Evolutionary conservation across 2,329 filamentous ascomycete species (phyloP), one percentile per base, ranked within the genome.

Genomic region (Phyllosticta citriasiana): DNA sequence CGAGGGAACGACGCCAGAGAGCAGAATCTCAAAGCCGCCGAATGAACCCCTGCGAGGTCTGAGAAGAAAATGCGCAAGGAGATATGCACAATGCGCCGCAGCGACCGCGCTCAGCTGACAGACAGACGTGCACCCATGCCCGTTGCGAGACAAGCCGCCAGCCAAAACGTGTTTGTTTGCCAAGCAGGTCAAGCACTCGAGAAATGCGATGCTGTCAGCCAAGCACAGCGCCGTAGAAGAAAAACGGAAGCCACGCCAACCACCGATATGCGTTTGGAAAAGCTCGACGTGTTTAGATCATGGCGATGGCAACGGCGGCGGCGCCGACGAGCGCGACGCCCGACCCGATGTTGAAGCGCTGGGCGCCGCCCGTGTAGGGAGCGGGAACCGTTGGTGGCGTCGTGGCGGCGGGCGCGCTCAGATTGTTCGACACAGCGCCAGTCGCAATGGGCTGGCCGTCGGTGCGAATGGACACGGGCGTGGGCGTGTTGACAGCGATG

Each of bases 361-460:
- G 12, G 26, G 60, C 55, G 12, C 24, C 54, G 12, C 60, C 60
- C 2, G 60, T 62, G 60, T 25, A 63, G 59, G 61, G 40, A 65
- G 24, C 65, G 47, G 67, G 63, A 3, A 64, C 57, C 40, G 65
- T 53, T 10, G 62, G 56, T 14, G 64, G 57, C 27, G 59, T 56
- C 50, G 60, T 24, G 24, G n/a, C 52, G 26, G 64, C 63, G 10
- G 67, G 65, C 24, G 58, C 19, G 26, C 33, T 51, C 24, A 33
- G 14, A 47, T 52, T 52, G 19, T 10, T 22, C 9, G 30, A 47
- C 19, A 22, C 30, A 12, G 33, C 53, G 19, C 22, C 51, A 55
- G 67, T 67, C 50, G 67, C 60, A 30, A 65, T 57, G 55, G 58
- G 60, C 55, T 62, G 60, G 33, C 60, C 60, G 9, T 62, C 60